Evolutionary conservation across 2,329 filamentous ascomycete genomes (phyloP).

Genomic region (Alternaria triticimaculans): DNA sequence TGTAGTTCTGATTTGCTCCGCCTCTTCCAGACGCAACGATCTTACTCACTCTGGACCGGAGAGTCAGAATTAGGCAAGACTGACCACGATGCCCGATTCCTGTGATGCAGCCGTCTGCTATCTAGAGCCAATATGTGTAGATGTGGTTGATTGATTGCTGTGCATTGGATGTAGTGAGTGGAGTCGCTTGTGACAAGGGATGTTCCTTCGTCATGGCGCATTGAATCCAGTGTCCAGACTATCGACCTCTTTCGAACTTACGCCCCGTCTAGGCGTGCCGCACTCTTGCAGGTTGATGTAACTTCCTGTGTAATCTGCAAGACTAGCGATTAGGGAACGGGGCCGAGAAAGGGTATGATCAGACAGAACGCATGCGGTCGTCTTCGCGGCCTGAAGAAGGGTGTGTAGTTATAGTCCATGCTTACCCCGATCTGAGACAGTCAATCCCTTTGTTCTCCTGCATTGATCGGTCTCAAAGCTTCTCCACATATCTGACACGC

Average conservation of each 20-base stretch:
- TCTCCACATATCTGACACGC: neutral
- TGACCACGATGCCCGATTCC: neutral
- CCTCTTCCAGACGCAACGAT: neutral
- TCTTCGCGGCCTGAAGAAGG: neutral
- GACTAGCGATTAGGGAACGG: neutral
- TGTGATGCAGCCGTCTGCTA: neutral
- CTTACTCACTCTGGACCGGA: neutral
- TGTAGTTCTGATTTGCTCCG: neutral
- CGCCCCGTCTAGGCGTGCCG: neutral
- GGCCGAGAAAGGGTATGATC: neutral
- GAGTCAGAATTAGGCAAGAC: neutral
- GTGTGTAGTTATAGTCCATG: neutral
- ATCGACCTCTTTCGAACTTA: neutral
- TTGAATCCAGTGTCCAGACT: neutral
- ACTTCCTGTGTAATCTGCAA: neutral
- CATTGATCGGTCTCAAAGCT: neutral
- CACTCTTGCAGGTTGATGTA: neutral
- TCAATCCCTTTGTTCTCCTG: neutral
- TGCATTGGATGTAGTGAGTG: neutral
- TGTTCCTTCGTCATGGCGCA: neutral
- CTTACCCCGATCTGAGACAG: neutral
- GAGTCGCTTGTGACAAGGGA: neutral
- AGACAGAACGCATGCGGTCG: neutral
- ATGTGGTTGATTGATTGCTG: neutral
- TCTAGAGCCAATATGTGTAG: neutral